Base-by-base conservation (phyloP, 306 rosid species). In the Lagenaria siceraria region DNA sequence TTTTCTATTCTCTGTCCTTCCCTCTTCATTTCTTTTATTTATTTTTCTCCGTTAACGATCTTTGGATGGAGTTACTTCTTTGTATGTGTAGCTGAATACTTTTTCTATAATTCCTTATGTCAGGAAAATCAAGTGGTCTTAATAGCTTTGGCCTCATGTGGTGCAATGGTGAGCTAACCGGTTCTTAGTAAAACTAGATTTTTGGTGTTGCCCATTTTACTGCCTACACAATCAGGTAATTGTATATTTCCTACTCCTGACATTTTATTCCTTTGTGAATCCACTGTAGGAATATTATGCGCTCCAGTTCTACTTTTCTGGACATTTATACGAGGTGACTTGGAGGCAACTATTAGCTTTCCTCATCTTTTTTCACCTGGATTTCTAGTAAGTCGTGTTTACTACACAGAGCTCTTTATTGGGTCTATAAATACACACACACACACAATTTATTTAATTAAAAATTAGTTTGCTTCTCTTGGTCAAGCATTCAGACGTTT, bases 131-230 rank as follows among this genome's bases (percentile, higher is more conserved):
- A 69, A 90, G 97, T 81, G 98, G 98, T 69, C 95, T 95, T 62
- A 95, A 89, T 83, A 95, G 98, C 91, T 95, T 90, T 88, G 97
- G 97, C 81, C 98, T 95, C 75, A 95, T 95, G 98, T 95, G 98
- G 98, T 95, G 96, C 91, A 95, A 95, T 18, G 97, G 97, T 92
- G 83, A 81, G 86, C 75, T 65, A 75, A 74, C 56, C 54, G 77
- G 78, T 82, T 77, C 74, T 55, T 21, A 29, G 79, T 64, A 58
- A 49, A 76, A 43, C 36, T 43, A 10, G 35, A 52, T 51, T 24
- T 38, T 74, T 52, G 25, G 25, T 53, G 77, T 69, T 81, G n/a
- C 21, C 61, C 51, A 19, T 54, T 36, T 29, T 6, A 9, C 42
- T 43, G n/a, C 9, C 2, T 1, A 65, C 56, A 60, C 25, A 13